Percentiles rank a stretch among this genome's conserved stretches.
Evolutionary conservation across 139 green algal species (phyloP).

Genomic region (Astrephomene gubernaculifera): DNA sequence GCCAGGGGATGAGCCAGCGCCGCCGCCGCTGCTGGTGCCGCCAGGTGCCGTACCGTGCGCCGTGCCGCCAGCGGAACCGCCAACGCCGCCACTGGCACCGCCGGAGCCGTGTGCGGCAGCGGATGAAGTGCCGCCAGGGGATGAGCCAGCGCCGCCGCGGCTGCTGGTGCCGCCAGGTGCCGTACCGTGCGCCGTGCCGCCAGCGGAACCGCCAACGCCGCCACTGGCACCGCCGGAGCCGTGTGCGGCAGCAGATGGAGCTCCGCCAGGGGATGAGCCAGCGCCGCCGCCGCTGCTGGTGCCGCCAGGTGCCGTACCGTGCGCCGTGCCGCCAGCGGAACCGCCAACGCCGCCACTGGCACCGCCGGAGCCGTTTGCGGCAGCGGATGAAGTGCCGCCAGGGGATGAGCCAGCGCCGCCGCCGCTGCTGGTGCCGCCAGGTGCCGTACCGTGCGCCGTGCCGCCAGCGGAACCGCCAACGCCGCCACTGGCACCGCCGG

Average conservation of each 20-base stretch:
- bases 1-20: neutral
- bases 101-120: neutral
- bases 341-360: neutral
- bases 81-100: neutral
- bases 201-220: conserved; percentile 3
- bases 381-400: neutral
- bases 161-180: neutral
- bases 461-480: neutral
- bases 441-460: neutral
- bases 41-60: neutral
- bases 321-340: neutral
- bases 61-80: neutral
- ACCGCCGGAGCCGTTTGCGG: neutral
- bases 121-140: neutral
- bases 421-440: no score
- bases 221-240: conserved; percentile 9
- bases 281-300: neutral
- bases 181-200: neutral
- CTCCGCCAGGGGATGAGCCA: neutral
- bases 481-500: no score
- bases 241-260: neutral
- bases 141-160: neutral
- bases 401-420: neutral
- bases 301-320: neutral
- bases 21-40: neutral